phyloP scores from a whole-genome alignment of 495 filamentous ascomycete genomes.

The Penicillium lividum region DNA sequence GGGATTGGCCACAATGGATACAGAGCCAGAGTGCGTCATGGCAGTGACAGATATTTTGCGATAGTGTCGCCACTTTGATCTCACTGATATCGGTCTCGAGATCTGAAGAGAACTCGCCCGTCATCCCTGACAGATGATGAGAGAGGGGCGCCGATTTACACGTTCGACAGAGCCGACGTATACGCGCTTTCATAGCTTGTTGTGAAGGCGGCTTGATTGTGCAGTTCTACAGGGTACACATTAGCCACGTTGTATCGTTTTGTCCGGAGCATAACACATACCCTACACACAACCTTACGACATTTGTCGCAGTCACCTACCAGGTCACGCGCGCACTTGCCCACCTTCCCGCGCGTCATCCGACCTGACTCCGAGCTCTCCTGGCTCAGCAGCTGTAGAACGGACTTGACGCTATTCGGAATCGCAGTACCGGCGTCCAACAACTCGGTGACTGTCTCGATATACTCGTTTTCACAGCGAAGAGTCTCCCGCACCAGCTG shows the following conservation, averaged over 20 bases:
- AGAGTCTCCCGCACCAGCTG: conserved; percentile 71
- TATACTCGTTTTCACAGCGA: conserved; percentile 72
- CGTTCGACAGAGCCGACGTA: conserved; percentile 74
- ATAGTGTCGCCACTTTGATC: conserved; percentile 40
- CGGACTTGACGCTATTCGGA: conserved; percentile 39
- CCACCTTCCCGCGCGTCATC: conserved; percentile 63
- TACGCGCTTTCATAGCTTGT: conserved; percentile 61
- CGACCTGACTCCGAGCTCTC: conserved; percentile 35
- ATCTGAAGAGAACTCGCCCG: background rate
- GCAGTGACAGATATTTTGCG: conserved; percentile 70
- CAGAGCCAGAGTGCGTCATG: conserved; percentile 74
- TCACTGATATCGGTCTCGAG: too few relatives aligned
- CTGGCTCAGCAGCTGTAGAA: conserved; percentile 36
- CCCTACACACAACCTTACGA: conserved; percentile 73
- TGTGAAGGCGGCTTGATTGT: conserved; percentile 71
- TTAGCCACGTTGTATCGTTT: background rate
- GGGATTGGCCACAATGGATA: conserved; percentile 68
- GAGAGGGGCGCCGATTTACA: conserved; percentile 67
- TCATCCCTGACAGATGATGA: conserved; percentile 20
- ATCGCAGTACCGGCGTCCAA: conserved; percentile 34
- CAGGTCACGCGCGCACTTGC: conserved; percentile 80
- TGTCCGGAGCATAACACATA: conserved; percentile 33
- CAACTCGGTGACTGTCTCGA: conserved; percentile 43
- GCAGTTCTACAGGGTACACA: conserved; percentile 64
- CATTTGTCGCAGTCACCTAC: conserved; percentile 80